These are phyloP conservation scores for Rugonectria rugulosa DNA, from an alignment of 2,329 filamentous ascomycete species.

Conservation along the genomic window DNA sequence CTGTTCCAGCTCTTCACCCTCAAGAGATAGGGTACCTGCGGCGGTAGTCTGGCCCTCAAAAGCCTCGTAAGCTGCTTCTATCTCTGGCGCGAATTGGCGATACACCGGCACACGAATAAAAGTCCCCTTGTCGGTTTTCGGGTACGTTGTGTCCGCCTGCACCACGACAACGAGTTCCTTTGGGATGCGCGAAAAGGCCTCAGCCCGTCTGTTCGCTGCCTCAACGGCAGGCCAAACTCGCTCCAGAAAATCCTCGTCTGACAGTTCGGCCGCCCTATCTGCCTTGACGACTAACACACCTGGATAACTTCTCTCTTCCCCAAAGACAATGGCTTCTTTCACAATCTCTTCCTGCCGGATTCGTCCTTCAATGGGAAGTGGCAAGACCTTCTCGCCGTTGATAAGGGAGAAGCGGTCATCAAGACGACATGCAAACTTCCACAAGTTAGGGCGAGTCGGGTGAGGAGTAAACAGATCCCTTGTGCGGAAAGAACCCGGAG, in stretches of 20 bases:
- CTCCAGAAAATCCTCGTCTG: constrained; percentile 55
- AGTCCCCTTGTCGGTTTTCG: constrained; percentile 61
- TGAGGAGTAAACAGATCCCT: constrained; percentile 54
- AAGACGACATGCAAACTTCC: constrained; percentile 54
- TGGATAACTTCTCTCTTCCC: constrained; percentile 58
- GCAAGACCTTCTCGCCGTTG: constrained; percentile 58
- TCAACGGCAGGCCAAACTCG: constrained; percentile 58
- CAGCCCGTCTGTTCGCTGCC: constrained; percentile 57
- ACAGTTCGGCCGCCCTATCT: constrained; percentile 50
- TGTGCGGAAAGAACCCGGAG: constrained; percentile 53
- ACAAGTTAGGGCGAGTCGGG: constrained; percentile 48
- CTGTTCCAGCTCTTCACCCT: constrained; percentile 37
- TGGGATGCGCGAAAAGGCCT: constrained; percentile 61
- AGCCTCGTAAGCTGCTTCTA: constrained; percentile 49
- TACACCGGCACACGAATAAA: constrained; percentile 61
- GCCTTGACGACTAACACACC: constrained; percentile 62
- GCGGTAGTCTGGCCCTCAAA: constrained; percentile 24
- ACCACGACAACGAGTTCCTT: constrained; percentile 61
- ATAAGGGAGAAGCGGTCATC: constrained; percentile 55
- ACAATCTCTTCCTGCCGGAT: constrained; percentile 61
- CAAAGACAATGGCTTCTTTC: constrained; percentile 65
- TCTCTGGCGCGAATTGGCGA: constrained; percentile 50
- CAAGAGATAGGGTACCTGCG: neutral
- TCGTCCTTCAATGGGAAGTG: constrained; percentile 58
- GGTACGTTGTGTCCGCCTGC: constrained; percentile 51